Percentiles rank a stretch among this genome's conserved stretches.
Evolutionary conservation across 352 stramenopile genomes (phyloP).

Genomic region (Phytophthora hybrid): DNA sequence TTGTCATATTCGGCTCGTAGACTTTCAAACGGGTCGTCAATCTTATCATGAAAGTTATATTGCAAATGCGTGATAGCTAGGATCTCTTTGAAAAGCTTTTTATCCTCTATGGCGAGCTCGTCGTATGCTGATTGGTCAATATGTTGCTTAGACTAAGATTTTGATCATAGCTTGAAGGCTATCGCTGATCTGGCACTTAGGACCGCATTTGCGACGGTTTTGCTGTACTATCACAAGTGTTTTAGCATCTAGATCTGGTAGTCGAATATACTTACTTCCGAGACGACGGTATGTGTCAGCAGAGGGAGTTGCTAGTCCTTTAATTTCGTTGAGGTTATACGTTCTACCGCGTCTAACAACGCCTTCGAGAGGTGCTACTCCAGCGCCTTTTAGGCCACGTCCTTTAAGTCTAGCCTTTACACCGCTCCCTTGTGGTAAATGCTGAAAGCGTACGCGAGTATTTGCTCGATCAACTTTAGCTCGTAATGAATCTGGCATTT

Average conservation of each 20-base stretch:
- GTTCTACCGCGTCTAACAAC: constrained; percentile 9
- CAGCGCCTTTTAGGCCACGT: not conserved
- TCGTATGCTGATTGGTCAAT: constrained; percentile 19
- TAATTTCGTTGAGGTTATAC: constrained; percentile 26
- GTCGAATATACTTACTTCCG: too few relatives aligned
- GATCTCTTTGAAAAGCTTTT: constrained; percentile 20
- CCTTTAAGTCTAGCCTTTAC: not conserved
- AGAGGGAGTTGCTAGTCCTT: too few relatives aligned
- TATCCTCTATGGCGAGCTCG: constrained; percentile 17
- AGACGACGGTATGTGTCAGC: too few relatives aligned
- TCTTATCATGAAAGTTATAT: constrained; percentile 14
- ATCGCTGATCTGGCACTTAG: constrained; percentile 12
- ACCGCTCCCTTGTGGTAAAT: not conserved
- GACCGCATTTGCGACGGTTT: constrained; percentile 20
- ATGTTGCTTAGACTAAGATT: constrained; percentile 3
- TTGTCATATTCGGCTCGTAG: constrained; percentile 10
- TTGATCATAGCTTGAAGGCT: too few relatives aligned
- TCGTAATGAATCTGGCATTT: not conserved
- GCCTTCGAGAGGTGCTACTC: constrained; percentile 11
- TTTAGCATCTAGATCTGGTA: too few relatives aligned
- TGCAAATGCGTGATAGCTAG: constrained; percentile 12
- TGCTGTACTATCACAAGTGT: not conserved
- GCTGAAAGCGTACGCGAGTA: not conserved
- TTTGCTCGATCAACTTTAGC: not conserved
- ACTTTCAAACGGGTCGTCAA: constrained; percentile 10